phyloP scores from a whole-genome alignment of 257 asterid species.

The Oldenlandia corymbosa region DNA sequence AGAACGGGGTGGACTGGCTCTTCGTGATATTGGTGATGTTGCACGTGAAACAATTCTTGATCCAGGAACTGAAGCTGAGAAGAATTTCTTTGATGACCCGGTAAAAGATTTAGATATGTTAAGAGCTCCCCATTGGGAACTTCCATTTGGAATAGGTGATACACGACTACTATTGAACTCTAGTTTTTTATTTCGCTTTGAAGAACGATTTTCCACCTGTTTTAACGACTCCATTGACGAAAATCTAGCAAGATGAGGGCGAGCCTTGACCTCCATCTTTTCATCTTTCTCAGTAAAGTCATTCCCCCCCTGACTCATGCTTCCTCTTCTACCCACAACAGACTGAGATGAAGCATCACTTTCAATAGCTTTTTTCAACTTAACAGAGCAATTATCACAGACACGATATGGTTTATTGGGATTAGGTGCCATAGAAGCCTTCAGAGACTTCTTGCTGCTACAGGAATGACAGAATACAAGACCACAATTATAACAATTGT shows the following conservation, averaged over 20 bases:
- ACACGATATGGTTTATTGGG: slow-evolving; percentile 89
- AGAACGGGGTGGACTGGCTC: slow-evolving; percentile 95
- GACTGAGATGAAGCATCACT: slow-evolving; percentile 65
- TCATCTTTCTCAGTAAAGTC: slow-evolving; percentile 60
- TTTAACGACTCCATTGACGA: slow-evolving; percentile 84
- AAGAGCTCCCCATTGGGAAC: slow-evolving; percentile 79
- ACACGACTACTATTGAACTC: slow-evolving; percentile 89
- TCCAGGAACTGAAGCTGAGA: slow-evolving; percentile 98
- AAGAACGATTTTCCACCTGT: slow-evolving; percentile 63
- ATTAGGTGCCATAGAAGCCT: slow-evolving; percentile 94
- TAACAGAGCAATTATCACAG: slow-evolving; percentile 71
- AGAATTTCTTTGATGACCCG: slow-evolving; percentile 85
- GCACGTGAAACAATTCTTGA: slow-evolving; percentile 98
- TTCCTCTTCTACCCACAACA: slow-evolving; percentile 62
- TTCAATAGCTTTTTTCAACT: slow-evolving; percentile 70
- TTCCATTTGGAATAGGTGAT: slow-evolving; percentile 89
- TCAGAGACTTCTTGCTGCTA: slow-evolving; percentile 83
- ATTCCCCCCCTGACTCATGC: slow-evolving; percentile 52
- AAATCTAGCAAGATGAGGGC: slow-evolving; percentile 71
- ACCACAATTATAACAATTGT: slow-evolving; percentile 92
- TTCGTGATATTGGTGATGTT: slow-evolving; percentile 92
- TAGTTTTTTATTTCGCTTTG: slow-evolving; percentile 77
- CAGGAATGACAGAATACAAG: slow-evolving; percentile 89
- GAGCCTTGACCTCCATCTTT: slow-evolving; percentile 54
- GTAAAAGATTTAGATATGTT: slow-evolving; percentile 75